Percentiles rank a stretch among this genome's conserved stretches.
Conservation (phyloP, 495 filamentous ascomycete species). For the Neurospora sp. region DNA sequence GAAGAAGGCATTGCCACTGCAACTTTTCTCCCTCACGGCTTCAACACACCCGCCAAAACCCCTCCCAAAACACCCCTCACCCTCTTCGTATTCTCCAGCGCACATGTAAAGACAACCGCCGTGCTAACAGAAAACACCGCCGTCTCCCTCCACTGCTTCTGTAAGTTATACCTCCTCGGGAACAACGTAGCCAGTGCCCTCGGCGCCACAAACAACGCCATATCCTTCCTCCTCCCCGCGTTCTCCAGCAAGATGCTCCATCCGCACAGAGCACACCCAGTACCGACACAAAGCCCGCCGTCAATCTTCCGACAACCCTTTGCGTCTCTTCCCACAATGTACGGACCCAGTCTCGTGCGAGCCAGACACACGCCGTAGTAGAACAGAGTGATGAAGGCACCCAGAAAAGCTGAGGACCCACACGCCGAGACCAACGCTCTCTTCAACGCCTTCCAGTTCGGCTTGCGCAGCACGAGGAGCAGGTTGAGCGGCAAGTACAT, state of each 20-base stretch:
- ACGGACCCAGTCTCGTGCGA: conserved; percentile 70
- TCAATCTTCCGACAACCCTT: conserved; percentile 35
- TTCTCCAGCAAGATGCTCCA: conserved; percentile 77
- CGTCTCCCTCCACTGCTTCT: conserved; percentile 70
- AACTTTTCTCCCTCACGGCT: not conserved
- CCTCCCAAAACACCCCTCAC: conserved; percentile 70
- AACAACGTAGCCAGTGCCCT: conserved; percentile 68
- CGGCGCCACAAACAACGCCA: conserved; percentile 79
- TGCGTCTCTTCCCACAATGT: conserved; percentile 44
- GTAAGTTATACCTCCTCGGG: conserved; percentile 57
- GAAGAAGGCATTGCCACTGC: not conserved
- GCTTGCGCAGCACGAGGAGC: conserved; percentile 48
- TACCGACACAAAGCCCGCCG: conserved; percentile 59
- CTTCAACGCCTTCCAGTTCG: conserved; percentile 28
- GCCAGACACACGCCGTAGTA: conserved; percentile 85
- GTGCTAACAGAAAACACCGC: conserved; percentile 62
- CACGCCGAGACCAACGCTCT: conserved; percentile 50
- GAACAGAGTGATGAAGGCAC: conserved; percentile 69
- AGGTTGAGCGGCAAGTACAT: conserved; percentile 78
- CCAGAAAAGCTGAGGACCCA: conserved; percentile 75
- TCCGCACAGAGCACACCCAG: conserved; percentile 72
- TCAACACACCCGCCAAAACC: conserved; percentile 48
- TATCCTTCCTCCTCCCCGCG: conserved; percentile 57
- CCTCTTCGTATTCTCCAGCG: conserved; percentile 51
- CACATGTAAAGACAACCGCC: conserved; percentile 65